A percentile compares a stretch with the other conserved stretches of the same genome.
phyloP scores from a whole-genome alignment of 192 early-diverging fungal species.

The Thamnidium elegans region DNA sequence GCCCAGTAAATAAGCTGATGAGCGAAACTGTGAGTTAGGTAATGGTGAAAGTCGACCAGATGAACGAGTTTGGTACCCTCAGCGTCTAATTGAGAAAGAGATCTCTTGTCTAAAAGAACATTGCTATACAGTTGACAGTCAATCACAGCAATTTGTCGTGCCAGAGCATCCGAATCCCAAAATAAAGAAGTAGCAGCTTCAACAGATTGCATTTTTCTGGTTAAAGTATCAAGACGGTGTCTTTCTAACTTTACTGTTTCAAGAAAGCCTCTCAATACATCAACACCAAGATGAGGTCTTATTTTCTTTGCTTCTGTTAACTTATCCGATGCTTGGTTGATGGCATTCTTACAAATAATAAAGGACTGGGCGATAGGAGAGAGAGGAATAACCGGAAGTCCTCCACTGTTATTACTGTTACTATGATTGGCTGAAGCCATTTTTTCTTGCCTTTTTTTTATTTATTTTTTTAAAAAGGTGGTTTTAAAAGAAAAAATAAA shows the following conservation, averaged over 20 bases:
- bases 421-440: no score
- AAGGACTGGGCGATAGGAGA: constrained; percentile 46
- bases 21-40: constrained; percentile 49
- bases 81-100: constrained; percentile 39
- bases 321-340: constrained; percentile 25
- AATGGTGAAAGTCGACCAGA: constrained; percentile 52
- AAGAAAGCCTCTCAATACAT: not conserved
- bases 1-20: constrained; percentile 45
- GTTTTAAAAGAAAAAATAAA: not conserved
- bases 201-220: constrained; percentile 45
- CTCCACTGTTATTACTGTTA: constrained; percentile 10
- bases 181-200: constrained; percentile 35
- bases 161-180: constrained; percentile 49
- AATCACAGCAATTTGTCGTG: constrained; percentile 50
- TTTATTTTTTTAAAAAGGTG: not conserved
- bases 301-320: constrained; percentile 23
- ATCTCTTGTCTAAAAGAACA: constrained; percentile 33
- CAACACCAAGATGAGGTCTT: constrained; percentile 1
- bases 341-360: constrained; percentile 33
- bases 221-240: constrained; percentile 41
- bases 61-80: constrained; percentile 28
- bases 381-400: constrained; percentile 47
- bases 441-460: not conserved
- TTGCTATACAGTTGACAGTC: constrained; percentile 44
- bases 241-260: constrained; percentile 41